A percentile compares a stretch with the other conserved stretches of the same genome.
Conservation (phyloP, 148 eudicot species). For the Arctostaphylos glauca region DNA sequence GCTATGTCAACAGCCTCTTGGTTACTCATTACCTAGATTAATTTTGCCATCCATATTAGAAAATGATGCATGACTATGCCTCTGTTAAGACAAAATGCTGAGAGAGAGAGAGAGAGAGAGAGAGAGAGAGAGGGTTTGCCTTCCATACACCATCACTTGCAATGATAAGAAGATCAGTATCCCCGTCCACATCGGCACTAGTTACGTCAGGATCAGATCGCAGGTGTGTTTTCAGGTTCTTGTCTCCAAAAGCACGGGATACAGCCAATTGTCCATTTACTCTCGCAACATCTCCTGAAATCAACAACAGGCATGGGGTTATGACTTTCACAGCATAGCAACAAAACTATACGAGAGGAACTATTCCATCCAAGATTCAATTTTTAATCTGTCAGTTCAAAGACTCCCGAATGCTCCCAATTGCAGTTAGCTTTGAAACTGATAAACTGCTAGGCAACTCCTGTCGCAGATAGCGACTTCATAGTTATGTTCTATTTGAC, state of each 20-base stretch:
- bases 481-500: not conserved
- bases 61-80: not conserved
- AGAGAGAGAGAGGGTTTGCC: slow-evolving; percentile 31
- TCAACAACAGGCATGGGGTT: not conserved
- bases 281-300: slow-evolving; percentile 72
- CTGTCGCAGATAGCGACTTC: not conserved
- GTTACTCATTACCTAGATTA: slow-evolving; percentile 56
- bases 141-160: slow-evolving; percentile 81
- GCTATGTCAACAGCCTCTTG: slow-evolving; percentile 68
- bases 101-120: slow-evolving; percentile 16
- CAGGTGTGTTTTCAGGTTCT: slow-evolving; percentile 62
- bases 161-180: slow-evolving; percentile 59
- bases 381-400: not conserved
- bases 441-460: not conserved
- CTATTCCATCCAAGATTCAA: slow-evolving; percentile 9
- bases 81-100: not conserved
- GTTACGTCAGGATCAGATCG: slow-evolving; percentile 68
- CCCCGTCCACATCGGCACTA: slow-evolving; percentile 34
- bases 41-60: not conserved
- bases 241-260: slow-evolving; percentile 76
- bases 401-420: not conserved
- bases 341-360: slow-evolving; percentile 14
- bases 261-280: slow-evolving; percentile 77
- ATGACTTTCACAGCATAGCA: not conserved
- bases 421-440: not conserved